These are phyloP conservation scores for Cadophora gregata DNA, from an alignment of 2,329 filamentous ascomycete genomes.

Conservation along the genomic window DNA sequence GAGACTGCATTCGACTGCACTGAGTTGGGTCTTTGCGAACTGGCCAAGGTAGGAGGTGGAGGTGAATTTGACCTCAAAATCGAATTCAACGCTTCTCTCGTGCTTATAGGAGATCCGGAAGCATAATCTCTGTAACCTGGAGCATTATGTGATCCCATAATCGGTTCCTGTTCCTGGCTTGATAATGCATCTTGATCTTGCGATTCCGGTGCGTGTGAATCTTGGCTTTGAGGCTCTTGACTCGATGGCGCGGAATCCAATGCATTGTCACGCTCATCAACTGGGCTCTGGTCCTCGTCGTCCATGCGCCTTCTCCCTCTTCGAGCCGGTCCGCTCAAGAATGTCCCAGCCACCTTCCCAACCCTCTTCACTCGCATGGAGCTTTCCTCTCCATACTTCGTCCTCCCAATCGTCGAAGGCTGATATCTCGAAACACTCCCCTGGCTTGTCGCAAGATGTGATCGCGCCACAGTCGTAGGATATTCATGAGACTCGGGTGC, in stretches of 20 bases:
- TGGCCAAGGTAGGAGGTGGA: constrained; percentile 38
- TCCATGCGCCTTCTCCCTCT: constrained; percentile 69
- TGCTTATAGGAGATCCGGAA: constrained; percentile 64
- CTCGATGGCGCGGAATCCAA: constrained; percentile 41
- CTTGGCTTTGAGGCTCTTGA: constrained; percentile 42
- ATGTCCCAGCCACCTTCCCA: constrained; percentile 76
- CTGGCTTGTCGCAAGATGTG: constrained; percentile 53
- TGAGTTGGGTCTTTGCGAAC: constrained; percentile 41
- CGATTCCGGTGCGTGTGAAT: constrained; percentile 24
- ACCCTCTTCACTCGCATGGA: constrained; percentile 81
- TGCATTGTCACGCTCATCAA: constrained; percentile 45
- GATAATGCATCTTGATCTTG: constrained; percentile 30
- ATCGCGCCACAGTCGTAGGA: constrained; percentile 55
- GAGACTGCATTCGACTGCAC: constrained; percentile 50
- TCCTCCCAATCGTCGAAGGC: constrained; percentile 55
- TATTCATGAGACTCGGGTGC: constrained; percentile 39
- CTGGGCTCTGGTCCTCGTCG: constrained; percentile 51
- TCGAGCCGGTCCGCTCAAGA: constrained; percentile 80
- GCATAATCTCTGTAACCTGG: constrained; percentile 43
- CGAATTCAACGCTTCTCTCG: constrained; percentile 43
- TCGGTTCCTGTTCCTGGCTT: constrained; percentile 37
- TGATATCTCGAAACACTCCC: constrained; percentile 59
- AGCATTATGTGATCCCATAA: constrained; percentile 46
- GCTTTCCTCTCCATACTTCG: constrained; percentile 68
- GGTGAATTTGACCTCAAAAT: constrained; percentile 41